A percentile compares a stretch with the other conserved stretches of the same genome.
Conservation (phyloP, 257 asterid genomes). For the Nicotiana knightiana region DNA sequence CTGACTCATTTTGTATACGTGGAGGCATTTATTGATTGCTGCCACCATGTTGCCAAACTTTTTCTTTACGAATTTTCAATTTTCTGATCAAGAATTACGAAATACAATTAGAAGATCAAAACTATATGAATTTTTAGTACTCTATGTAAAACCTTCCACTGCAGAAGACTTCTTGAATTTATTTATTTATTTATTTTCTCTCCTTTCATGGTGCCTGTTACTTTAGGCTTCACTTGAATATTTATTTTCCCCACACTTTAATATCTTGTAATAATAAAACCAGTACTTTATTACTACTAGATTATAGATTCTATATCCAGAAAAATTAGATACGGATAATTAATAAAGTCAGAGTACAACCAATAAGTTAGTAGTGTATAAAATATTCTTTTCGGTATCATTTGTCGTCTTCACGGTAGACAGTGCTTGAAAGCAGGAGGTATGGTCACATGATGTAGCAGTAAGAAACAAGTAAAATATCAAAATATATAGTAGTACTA, state of each 20-base stretch:
- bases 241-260: background rate
- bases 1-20: no score
- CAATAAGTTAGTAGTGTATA: background rate
- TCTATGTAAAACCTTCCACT: no score
- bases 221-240: background rate
- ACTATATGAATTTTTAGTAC: no score
- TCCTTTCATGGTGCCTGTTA: background rate
- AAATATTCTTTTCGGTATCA: background rate
- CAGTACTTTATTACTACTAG: background rate
- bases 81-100: no score
- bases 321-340: background rate
- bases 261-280: background rate
- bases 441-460: background rate
- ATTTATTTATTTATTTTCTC: background rate
- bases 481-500: no score
- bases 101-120: no score
- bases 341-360: background rate
- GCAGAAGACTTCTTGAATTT: background rate
- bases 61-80: no score
- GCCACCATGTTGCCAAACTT: no score
- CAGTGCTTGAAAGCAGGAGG: slow-evolving; percentile 6
- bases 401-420: background rate
- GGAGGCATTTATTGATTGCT: no score
- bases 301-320: background rate
- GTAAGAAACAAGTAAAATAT: background rate